phyloP scores from a whole-genome alignment of 1,284 basidiomycete species.

The Naganishia sp. region DNA sequence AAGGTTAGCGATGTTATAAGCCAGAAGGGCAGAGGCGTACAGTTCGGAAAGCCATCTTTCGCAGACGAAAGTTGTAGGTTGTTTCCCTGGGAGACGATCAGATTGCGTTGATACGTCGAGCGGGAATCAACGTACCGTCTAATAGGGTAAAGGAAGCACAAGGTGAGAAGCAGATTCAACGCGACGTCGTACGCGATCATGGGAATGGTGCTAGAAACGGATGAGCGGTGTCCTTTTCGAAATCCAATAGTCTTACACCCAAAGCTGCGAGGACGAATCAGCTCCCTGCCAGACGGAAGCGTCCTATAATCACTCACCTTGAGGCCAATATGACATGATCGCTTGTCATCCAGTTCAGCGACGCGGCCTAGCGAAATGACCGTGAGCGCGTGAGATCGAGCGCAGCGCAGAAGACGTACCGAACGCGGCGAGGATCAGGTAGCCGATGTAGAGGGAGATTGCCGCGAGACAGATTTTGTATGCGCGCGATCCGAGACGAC shows the following conservation, averaged over 20 bases:
- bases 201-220: slow-evolving; percentile 7
- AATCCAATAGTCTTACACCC: slow-evolving; percentile 11
- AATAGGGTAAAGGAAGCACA: slow-evolving; percentile 19
- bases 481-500: background rate
- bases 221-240: background rate
- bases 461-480: slow-evolving; percentile 20
- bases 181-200: slow-evolving; percentile 19
- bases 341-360: slow-evolving; percentile 4
- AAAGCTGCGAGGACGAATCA: slow-evolving; percentile 4
- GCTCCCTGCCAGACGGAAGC: background rate
- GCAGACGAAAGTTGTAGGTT: slow-evolving; percentile 13
- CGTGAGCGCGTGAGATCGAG: background rate
- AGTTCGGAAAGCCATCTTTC: slow-evolving; percentile 24
- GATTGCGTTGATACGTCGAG: background rate
- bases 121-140: slow-evolving; percentile 3
- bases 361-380: slow-evolving; percentile 4
- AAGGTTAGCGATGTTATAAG: background rate
- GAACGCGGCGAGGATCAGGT: slow-evolving; percentile 24
- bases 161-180: slow-evolving; percentile 11
- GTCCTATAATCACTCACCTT: background rate
- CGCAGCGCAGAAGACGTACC: background rate
- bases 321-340: slow-evolving; percentile 16
- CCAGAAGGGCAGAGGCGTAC: background rate
- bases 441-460: slow-evolving; percentile 20
- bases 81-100: slow-evolving; percentile 9